Base-by-base conservation (phyloP, 306 rosid genomes). In the Dalbergia oliveri region DNA sequence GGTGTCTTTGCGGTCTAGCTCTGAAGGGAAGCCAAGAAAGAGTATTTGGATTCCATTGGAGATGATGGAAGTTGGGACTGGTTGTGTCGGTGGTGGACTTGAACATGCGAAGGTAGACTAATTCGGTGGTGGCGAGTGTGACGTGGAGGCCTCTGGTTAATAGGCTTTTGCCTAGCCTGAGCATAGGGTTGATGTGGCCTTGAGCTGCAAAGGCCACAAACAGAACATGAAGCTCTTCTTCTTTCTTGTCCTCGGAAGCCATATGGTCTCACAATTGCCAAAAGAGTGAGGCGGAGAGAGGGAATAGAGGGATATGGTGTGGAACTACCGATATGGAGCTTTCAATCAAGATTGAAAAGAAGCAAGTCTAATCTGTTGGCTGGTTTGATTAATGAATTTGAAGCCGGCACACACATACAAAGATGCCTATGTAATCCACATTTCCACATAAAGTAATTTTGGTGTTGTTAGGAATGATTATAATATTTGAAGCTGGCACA, bases 131-230 rank as follows among this genome's bases (percentile, higher is more conserved):
- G 83, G 91, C 91, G n/a, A 88, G 86, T 5, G 89, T 81, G 70
- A 86, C 91, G 4, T 81, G 78, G 12, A 88, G 88, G 81, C 88
- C 88, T 79, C 58, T 84, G 51, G 79, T 66, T 11, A 83, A 39
- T 0, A 88, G 74, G 47, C 45, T 63, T 45, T 75, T 81, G 59
- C 83, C 88, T 0, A 88, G 75, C 47, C 89, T 43, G 8, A 88
- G 88, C 14, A 86, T 41, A 31, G 91, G 89, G 59, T 88, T 88
- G 26, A 88, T 79, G 81, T 88, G 91, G 11, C 91, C 89, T 66
- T 88, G 91, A 7, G 91, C 79, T 62, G 88, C 77, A 34, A 86
- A 78, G 0, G 91, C 83, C 72, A 88, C 89, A 57, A 88, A 37
- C 4, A 88, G 79, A 44, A 86, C 88, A 9, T 86, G 88, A 66